Base-by-base conservation (phyloP, 768 basidiomycete species). In the Myochromella boudieri region DNA sequence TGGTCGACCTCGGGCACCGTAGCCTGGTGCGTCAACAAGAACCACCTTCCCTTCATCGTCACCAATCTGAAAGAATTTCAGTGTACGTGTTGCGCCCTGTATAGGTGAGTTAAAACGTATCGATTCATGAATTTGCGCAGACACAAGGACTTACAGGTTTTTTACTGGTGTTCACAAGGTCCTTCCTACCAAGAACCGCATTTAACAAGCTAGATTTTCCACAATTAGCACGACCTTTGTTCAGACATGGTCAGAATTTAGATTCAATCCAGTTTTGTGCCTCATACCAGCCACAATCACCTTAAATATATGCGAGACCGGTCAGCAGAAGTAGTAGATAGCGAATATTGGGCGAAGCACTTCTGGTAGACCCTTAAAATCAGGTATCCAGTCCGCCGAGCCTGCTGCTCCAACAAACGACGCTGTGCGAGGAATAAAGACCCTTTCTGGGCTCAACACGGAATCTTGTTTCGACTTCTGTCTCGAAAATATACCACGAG, bases 21-120 rank as follows among this genome's bases (percentile, higher is more conserved):
- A 92, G 12, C 90, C 89, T 2, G 90, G 90, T 10, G 88, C 77
- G 56, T 92, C 90, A 8, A 92, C 88, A 3, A 91, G 65, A 17
- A 89, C 60, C 26, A 87, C 68, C 29, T 78, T 73, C 25, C 81
- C 80, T 20, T 77, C 71, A 5, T 78, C 77, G 2, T 63, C 53
- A 3, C 85, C 84, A n/a, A 89, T 78, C 31, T 77, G 71, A 60
- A 78, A 89, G 57, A 89, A 90, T 52, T 89, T 86, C 39, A 91
- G 66, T 8, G 80, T 63, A 55, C 78, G 77, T 10, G 88, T 91
- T n/a, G 78, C 75, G 11, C 88, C 88, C 87, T 90, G 51, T 4
- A 20, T 5, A 51, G 24, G 14, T 8, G 29, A n/a, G n/a, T 31
- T 31, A 31, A n/a, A 8, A 31, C 9, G n/a, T n/a, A 31, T 8